Percentiles rank a stretch among this genome's conserved stretches.
phyloP scores from a whole-genome alignment of 78 protist species.

The Dictyostelium capitatum region DNA sequence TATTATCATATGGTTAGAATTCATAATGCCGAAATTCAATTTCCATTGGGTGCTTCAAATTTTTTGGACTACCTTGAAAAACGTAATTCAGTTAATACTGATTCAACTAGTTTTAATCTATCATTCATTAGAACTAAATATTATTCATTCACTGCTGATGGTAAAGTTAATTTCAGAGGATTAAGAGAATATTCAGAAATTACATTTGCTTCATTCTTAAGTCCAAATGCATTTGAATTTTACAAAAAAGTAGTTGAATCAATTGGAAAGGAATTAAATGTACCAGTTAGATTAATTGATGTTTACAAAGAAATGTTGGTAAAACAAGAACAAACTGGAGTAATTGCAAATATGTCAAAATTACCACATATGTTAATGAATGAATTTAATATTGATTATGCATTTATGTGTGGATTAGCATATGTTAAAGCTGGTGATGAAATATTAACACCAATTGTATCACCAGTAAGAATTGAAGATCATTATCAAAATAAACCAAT shows the following conservation, averaged over 20 bases:
- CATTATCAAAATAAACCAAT: background rate
- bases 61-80: background rate
- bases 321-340: background rate
- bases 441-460: background rate
- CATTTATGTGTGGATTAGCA: slow-evolving; percentile 37
- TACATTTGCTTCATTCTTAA: background rate
- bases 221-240: slow-evolving; percentile 1
- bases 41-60: background rate
- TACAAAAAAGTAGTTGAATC: background rate
- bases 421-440: background rate
- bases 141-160: slow-evolving; percentile 12
- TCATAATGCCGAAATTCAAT: background rate
- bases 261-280: slow-evolving; percentile 12
- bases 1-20: slow-evolving; percentile 30
- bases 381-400: background rate
- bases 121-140: slow-evolving; percentile 18
- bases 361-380: background rate
- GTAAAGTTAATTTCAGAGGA: slow-evolving; percentile 8
- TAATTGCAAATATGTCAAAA: background rate
- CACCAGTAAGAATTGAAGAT: background rate
- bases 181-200: slow-evolving; percentile 14
- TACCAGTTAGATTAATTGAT: background rate
- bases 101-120: background rate
- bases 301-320: background rate
- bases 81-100: background rate